Conservation (phyloP, 2,329 filamentous ascomycete genomes). For the Aureobasidium sp. region DNA sequence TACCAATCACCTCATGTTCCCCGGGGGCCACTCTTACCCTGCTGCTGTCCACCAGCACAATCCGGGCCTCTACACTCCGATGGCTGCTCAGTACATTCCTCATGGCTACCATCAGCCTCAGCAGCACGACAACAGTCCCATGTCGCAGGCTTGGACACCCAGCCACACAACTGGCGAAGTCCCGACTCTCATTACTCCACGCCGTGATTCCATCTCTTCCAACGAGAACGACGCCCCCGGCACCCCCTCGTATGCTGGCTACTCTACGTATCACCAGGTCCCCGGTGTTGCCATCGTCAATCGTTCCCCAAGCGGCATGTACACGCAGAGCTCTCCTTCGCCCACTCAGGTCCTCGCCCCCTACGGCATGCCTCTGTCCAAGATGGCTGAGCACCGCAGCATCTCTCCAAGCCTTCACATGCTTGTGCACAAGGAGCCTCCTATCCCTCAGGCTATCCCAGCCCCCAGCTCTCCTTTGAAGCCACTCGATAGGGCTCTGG, state of each 20-base stretch:
- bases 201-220: conserved; percentile 46
- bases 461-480: conserved; percentile 81
- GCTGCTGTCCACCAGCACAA: conserved; percentile 25
- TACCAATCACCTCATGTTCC: conserved; percentile 28
- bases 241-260: conserved; percentile 41
- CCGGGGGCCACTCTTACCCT: conserved; percentile 24
- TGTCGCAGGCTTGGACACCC: conserved; percentile 41
- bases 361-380: conserved; percentile 36
- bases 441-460: conserved; percentile 81
- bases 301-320: conserved; percentile 43
- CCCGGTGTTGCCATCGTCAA: conserved; percentile 41
- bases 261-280: conserved; percentile 32
- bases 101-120: conserved; percentile 38
- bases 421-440: conserved; percentile 60
- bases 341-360: conserved; percentile 41
- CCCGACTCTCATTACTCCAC: conserved; percentile 45
- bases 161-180: conserved; percentile 41
- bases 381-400: conserved; percentile 33
- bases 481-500: conserved; percentile 86
- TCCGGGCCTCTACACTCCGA: conserved; percentile 40
- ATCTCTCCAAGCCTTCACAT: conserved; percentile 41
- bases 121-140: conserved; percentile 39
- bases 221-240: conserved; percentile 47
- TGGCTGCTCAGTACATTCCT: conserved; percentile 36
- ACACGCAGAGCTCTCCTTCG: conserved; percentile 44